Evolutionary conservation across 2,329 filamentous ascomycete genomes (phyloP), one percentile per base, ranked within the genome.

Genomic region (Xylariaceae sp.): DNA sequence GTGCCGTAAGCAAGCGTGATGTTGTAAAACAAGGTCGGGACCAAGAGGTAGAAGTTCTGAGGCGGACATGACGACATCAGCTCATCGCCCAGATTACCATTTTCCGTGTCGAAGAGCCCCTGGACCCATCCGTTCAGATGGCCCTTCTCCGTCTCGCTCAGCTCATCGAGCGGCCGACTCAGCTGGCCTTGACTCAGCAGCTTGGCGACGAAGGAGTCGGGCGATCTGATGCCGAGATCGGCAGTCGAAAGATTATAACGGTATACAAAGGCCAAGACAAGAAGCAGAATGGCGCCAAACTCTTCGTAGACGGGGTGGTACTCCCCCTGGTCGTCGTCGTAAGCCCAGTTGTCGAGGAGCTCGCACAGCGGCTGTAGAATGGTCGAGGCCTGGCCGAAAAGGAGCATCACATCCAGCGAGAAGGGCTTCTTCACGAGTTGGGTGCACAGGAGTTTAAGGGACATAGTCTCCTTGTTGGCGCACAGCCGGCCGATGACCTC

Each of bases 251-350:
- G 67, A 36, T 78, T 74, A 53, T 89, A 90, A 11, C 87, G 80
- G 55, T 87, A 76, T n/a, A 83, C 74, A 47, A 88, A 82, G 0
- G 83, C 83, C 36, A 89, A 62, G 0, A 88, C 71, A 2, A 92
- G 67, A 1, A 92, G 70, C 6, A 92, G 64, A 12, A 89, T 80
- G 0, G 83, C 79, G 1, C 85, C 85, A 50, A 90, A 92, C 51
- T 94, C 87, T 54, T 92, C 87, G 51, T 92, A 92, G 1, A 88
- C 79, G 0, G 85, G 85, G 56, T 90, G 86, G 51, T 88, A 88
- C 56, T 92, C 87, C 37, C 78, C 81, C 61, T 89, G 85, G 50
- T 90, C 85, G 45, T 88, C 85, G 27, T 90, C 86, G 51, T 89
- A 87, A 9, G 74, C 70, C 86, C 86, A 92, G 45, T 77, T 78